Percentiles rank a stretch among this genome's conserved stretches.
Conservation (phyloP, 2,329 filamentous ascomycete species). For the Arachnopeziza araneosa region DNA sequence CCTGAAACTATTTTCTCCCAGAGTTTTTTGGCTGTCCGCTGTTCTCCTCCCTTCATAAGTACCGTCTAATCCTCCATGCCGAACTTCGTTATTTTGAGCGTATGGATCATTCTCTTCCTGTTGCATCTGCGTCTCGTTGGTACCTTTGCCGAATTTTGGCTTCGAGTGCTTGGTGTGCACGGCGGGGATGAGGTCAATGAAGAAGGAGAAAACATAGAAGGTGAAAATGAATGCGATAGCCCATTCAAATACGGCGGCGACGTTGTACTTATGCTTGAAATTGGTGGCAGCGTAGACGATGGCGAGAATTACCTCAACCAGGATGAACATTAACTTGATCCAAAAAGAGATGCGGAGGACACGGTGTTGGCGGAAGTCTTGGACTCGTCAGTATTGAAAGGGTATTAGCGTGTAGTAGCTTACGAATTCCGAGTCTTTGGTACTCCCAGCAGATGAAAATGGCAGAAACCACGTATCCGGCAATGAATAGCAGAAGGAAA, state of each 20-base stretch:
- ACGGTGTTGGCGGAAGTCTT: slow-evolving; percentile 67
- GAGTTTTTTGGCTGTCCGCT: slow-evolving; percentile 15
- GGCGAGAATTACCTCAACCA: slow-evolving; percentile 69
- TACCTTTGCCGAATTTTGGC: slow-evolving; percentile 10
- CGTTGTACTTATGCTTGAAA: slow-evolving; percentile 47
- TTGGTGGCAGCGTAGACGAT: slow-evolving; percentile 64
- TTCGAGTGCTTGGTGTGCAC: slow-evolving; percentile 16
- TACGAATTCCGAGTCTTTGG: slow-evolving; percentile 71
- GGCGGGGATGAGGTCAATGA: slow-evolving; percentile 80
- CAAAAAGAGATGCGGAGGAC: slow-evolving; percentile 76
- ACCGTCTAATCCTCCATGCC: slow-evolving; percentile 1
- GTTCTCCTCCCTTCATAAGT: slow-evolving; percentile 8
- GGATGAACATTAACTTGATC: slow-evolving; percentile 79
- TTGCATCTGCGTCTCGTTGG: slow-evolving; percentile 22
- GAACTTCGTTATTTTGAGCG: neutral
- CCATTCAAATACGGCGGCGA: slow-evolving; percentile 75
- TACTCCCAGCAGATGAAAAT: slow-evolving; percentile 90
- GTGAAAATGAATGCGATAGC: slow-evolving; percentile 78
- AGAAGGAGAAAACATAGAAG: slow-evolving; percentile 81
- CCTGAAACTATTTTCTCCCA: slow-evolving; percentile 13
- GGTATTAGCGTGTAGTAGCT: slow-evolving; percentile 23
- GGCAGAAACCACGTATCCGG: slow-evolving; percentile 77
- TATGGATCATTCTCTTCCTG: slow-evolving; percentile 23
- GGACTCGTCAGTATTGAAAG: neutral
- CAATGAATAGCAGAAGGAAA: slow-evolving; percentile 80